Percentiles rank a stretch among this genome's conserved stretches.
These are phyloP conservation scores for Leucosporidium yakuticum DNA, from an alignment of 768 basidiomycete species.

Conservation along the genomic window DNA sequence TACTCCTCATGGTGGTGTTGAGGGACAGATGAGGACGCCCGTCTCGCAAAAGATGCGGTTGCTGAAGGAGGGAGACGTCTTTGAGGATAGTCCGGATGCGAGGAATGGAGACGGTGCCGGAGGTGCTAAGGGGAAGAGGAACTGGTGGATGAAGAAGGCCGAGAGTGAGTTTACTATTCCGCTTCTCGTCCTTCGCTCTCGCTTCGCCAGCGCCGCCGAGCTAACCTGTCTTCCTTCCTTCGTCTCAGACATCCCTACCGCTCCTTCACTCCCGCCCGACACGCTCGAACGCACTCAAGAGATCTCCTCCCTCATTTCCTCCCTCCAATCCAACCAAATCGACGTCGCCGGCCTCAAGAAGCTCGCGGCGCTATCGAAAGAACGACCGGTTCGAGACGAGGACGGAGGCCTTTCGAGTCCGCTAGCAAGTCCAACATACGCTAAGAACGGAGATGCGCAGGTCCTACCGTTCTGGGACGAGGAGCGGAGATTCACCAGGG, in stretches of 20 bases:
- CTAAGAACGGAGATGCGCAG: not conserved
- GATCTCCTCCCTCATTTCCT: slow-evolving; percentile 3
- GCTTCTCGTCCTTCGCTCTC: too few relatives aligned
- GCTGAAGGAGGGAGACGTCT: not conserved
- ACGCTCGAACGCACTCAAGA: not conserved
- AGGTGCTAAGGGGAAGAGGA: not conserved
- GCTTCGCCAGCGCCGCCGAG: not conserved
- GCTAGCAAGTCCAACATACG: not conserved
- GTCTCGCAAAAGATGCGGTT: not conserved
- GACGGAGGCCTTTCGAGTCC: slow-evolving; percentile 16
- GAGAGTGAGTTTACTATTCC: slow-evolving; percentile 10
- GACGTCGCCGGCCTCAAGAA: not conserved
- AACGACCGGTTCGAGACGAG: slow-evolving; percentile 32
- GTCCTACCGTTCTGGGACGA: slow-evolving; percentile 10
- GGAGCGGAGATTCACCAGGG: slow-evolving; percentile 11
- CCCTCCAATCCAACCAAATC: slow-evolving; percentile 1
- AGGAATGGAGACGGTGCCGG: not conserved
- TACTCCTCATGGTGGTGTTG: slow-evolving; percentile 1
- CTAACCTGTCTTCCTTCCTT: too few relatives aligned
- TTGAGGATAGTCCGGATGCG: slow-evolving; percentile 30
- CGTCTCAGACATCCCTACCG: not conserved
- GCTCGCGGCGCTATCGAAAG: slow-evolving; percentile 18
- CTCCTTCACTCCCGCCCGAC: slow-evolving; percentile 2
- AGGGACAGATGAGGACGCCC: slow-evolving; percentile 10
- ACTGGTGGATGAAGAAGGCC: slow-evolving; percentile 21